A percentile compares a stretch with the other conserved stretches of the same genome.
Conservation (phyloP, 2,329 filamentous ascomycete genomes). For the Teratosphaeria viscida region DNA sequence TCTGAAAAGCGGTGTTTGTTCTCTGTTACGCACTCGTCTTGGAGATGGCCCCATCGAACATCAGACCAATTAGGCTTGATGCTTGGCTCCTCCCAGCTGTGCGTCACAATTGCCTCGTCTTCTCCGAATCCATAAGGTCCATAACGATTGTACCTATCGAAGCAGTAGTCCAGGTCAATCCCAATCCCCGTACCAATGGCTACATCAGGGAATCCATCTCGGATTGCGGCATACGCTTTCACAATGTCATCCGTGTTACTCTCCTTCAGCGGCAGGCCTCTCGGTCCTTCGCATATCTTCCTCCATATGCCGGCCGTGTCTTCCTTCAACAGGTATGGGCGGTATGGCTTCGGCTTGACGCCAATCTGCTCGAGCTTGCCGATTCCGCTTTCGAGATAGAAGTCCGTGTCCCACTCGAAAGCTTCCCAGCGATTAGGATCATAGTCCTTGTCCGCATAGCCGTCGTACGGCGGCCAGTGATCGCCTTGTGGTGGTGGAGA, state of each 20-base stretch:
- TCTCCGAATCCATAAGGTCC: slow-evolving; percentile 48
- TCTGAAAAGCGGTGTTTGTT: slow-evolving; percentile 54
- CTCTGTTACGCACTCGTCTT: slow-evolving; percentile 52
- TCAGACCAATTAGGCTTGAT: slow-evolving; percentile 47
- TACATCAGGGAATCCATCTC: slow-evolving; percentile 48
- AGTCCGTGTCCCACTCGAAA: slow-evolving; percentile 32
- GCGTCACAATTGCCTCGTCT: slow-evolving; percentile 27
- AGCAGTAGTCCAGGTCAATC: slow-evolving; percentile 55
- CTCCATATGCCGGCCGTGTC: slow-evolving; percentile 29
- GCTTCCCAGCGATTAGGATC: slow-evolving; percentile 40
- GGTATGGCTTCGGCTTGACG: slow-evolving; percentile 47
- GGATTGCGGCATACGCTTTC: slow-evolving; percentile 50
- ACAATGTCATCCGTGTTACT: slow-evolving; percentile 49
- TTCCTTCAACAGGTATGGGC: slow-evolving; percentile 61
- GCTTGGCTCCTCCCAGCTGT: slow-evolving; percentile 27
- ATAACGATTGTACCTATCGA: slow-evolving; percentile 47
- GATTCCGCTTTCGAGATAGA: slow-evolving; percentile 27
- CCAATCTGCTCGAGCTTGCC: slow-evolving; percentile 14
- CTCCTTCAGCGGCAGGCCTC: slow-evolving; percentile 41
- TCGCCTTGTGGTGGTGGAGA: slow-evolving; percentile 24
- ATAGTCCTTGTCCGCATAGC: slow-evolving; percentile 33
- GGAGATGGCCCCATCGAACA: slow-evolving; percentile 61
- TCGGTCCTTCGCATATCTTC: slow-evolving; percentile 54
- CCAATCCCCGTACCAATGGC: slow-evolving; percentile 55
- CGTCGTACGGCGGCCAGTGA: slow-evolving; percentile 37